Base-by-base conservation (phyloP, 805 yeast genomes). In the Monosporozyma yasuniensis region DNA sequence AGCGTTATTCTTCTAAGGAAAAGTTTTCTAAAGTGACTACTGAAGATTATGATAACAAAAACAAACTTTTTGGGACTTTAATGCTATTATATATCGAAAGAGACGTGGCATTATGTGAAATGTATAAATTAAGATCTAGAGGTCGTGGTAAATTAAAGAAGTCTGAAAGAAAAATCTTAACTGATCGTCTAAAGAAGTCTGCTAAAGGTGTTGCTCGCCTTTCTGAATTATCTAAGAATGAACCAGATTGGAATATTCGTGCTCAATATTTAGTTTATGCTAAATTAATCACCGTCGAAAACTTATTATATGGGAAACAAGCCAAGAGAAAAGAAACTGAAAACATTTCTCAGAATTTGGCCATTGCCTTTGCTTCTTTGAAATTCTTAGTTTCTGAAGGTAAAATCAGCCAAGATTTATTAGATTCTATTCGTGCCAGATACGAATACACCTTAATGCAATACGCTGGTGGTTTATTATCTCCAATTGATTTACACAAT, bases 11-110 rank as follows among this genome's bases (percentile, higher is more conserved):
- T 32, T 62, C 69, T 16, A 76, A 77, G 52, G 76, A 74, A 27
- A 51, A 76, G 56, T 72, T 72, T 4, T 66, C 77, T 34, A 65
- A 68, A 28, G 72, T 85, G 25, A 59, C 73, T 1, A 50, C 67
- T 0, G 80, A 72, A 7, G 76, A 79, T 50, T 82, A 82, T 54
- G 73, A 67, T 4, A 53, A 64, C 19, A 79, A 86, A 57, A 63
- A 66, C 11, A 69, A 75, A 53, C 53, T 66, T 32, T 79, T 69
- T 60, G 91, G 83, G 32, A 71, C 74, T 38, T 67, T 88, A 23
- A 65, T 80, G n/a, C 69, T 89, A 22, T 71, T 80, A 50, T 75
- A 76, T n/a, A 81, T 84, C 1, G 98, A 93, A 66, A 77, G 96
- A 61, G 86, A 87, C 56, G 70, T 62, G 28, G 60, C 65, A 4